Conservation (phyloP, 2,329 filamentous ascomycete species). For the Monilinia polystroma region DNA sequence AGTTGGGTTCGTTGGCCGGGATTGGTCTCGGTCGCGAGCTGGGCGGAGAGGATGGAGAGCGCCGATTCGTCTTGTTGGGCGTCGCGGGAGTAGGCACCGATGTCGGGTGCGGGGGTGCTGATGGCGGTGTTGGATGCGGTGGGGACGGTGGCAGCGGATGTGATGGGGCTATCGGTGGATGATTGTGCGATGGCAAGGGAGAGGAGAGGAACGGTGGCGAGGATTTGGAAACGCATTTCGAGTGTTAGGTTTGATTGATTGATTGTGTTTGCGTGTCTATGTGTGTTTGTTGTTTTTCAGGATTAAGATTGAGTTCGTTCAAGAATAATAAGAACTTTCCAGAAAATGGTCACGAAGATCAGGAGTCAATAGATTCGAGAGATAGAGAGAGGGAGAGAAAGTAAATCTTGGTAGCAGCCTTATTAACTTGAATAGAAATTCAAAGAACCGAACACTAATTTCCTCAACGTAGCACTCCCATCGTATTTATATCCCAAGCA, state of each 20-base stretch:
- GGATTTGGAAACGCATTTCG: slow-evolving; percentile 23
- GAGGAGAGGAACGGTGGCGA: slow-evolving; percentile 11
- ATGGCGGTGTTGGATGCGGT: background rate
- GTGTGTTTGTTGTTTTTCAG: background rate
- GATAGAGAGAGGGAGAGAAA: background rate
- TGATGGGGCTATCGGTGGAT: background rate
- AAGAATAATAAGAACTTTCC: background rate
- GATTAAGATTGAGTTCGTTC: background rate
- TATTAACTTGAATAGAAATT: background rate
- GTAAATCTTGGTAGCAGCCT: background rate
- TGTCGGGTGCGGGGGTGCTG: background rate
- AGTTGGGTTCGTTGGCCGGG: background rate
- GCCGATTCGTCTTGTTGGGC: slow-evolving; percentile 2
- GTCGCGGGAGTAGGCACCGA: slow-evolving; percentile 7
- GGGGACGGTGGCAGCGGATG: background rate
- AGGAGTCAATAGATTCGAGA: background rate
- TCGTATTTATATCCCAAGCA: slow-evolving; percentile 3
- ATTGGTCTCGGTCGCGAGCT: slow-evolving; percentile 13
- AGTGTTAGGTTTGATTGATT: background rate
- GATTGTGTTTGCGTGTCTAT: background rate
- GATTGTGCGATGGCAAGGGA: slow-evolving; percentile 14
- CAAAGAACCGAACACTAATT: background rate
- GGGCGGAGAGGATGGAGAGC: slow-evolving; percentile 1
- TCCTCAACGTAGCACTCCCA: background rate
- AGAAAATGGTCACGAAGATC: background rate